Conservation (phyloP, 176 grass and related monocot genomes). For the Saccharum officinarum region DNA sequence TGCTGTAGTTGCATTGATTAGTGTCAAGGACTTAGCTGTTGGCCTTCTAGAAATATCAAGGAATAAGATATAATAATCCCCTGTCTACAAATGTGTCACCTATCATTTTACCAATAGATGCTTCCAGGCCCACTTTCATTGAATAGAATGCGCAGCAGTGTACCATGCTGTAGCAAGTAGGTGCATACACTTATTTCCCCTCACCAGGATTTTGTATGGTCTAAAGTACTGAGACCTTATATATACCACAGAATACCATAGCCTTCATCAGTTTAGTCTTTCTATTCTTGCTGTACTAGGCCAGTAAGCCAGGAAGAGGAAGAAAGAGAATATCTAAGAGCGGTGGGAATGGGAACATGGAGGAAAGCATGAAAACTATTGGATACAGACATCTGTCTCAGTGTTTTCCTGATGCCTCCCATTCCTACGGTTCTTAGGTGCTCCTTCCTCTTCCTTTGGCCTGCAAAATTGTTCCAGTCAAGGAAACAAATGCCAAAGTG, state of each 20-base stretch:
- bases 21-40: neutral
- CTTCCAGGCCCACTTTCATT: neutral
- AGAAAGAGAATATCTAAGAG: conserved; percentile 22
- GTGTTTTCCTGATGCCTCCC: conserved; percentile 33
- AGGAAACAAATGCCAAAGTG: neutral
- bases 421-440: conserved; percentile 23
- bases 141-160: neutral
- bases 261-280: neutral
- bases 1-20: neutral
- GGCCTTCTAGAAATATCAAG: neutral
- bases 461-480: neutral
- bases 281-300: neutral
- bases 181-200: neutral
- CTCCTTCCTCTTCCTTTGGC: conserved; percentile 34
- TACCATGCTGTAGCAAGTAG: neutral
- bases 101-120: neutral
- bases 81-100: neutral
- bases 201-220: neutral
- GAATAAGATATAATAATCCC: neutral
- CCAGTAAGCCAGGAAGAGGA: conserved; percentile 18
- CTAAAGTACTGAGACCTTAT: neutral
- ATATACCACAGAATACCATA: neutral
- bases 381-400: neutral
- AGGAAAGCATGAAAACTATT: conserved; percentile 26
- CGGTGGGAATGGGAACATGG: conserved; percentile 24